Evolutionary conservation across 2,329 filamentous ascomycete species (phyloP), one percentile per base, ranked within the genome.

Genomic region (Teratosphaeria pseudoeucalypti): DNA sequence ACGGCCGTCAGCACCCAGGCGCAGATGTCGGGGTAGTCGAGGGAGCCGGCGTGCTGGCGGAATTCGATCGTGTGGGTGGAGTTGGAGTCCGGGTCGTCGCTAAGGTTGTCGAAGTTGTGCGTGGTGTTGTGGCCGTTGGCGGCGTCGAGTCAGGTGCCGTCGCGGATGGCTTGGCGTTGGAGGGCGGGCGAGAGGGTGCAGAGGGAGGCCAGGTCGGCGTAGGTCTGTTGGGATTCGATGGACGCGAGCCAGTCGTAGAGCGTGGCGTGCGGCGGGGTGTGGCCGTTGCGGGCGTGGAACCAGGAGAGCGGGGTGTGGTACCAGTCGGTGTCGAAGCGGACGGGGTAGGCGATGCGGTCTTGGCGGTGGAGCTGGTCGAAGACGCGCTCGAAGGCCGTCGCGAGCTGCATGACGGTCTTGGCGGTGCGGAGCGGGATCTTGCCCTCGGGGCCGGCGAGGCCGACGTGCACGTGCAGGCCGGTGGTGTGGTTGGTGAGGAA

Each of bases 51-150:
- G 39, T 72, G 70, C 49, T 72, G 70, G 16, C 68, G 61, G 61
- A 72, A 72, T 58, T 69, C 68, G 43, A 72, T 66, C 1, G 70
- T 72, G 43, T 49, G 23, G 19, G 43, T 26, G 4, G 2, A 0
- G 37, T n/a, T 2, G n/a, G 43, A n/a, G 19, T 1, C n/a, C 6
- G 19, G 16, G 14, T 58, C 39, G 7, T 32, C 10, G 16, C 43
- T 64, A 0, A 65, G 56, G 47, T 68, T 66, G 23, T 68, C 66
- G 11, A 67, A 57, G 56, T 68, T 68, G 34, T 62, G 39, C 0
- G 58, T 47, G 16, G 29, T 27, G 34, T 53, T 34, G 37, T 67
- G 61, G 23, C 61, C 60, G 34, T 19, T 55, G 16, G 47, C n/a
- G 27, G 16, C 16, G 4, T n/a, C 58, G 37, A 7, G 23, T 2